Conservation (phyloP, 225 moss, liverwort and hornwort species). For the Pseudisothecium myosuroides region DNA sequence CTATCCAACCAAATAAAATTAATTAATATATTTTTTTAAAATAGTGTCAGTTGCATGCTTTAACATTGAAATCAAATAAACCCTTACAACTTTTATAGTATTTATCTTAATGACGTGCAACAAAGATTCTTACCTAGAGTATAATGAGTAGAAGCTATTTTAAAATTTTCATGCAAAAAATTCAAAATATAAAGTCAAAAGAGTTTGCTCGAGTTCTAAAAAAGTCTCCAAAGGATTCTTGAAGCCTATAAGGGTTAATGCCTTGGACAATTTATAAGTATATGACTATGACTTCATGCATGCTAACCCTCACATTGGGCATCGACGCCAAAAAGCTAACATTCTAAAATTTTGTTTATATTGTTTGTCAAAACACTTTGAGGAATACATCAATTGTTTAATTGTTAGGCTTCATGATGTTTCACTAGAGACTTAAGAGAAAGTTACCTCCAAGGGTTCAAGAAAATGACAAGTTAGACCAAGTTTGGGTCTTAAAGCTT, state of each 20-base stretch:
- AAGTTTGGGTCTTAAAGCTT: background rate
- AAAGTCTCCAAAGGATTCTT: rapidly evolving
- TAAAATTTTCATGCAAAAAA: background rate
- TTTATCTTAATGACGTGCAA: background rate
- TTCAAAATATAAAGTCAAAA: background rate
- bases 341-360: background rate
- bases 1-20: background rate
- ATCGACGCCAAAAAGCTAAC: rapidly evolving
- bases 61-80: background rate
- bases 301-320: rapidly evolving
- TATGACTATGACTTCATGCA: background rate
- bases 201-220: rapidly evolving
- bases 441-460: rapidly evolving
- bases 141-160: background rate
- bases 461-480: rapidly evolving
- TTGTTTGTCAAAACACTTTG: background rate
- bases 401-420: no score
- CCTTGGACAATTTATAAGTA: background rate
- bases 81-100: background rate
- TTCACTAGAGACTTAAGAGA: background rate
- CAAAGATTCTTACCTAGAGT: background rate
- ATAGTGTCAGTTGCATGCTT: background rate
- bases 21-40: background rate
- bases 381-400: no score
- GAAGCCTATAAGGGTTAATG: background rate